Evolutionary conservation across 345 rosid genomes (phyloP).

Genomic region (Atalantia buxifolia): DNA sequence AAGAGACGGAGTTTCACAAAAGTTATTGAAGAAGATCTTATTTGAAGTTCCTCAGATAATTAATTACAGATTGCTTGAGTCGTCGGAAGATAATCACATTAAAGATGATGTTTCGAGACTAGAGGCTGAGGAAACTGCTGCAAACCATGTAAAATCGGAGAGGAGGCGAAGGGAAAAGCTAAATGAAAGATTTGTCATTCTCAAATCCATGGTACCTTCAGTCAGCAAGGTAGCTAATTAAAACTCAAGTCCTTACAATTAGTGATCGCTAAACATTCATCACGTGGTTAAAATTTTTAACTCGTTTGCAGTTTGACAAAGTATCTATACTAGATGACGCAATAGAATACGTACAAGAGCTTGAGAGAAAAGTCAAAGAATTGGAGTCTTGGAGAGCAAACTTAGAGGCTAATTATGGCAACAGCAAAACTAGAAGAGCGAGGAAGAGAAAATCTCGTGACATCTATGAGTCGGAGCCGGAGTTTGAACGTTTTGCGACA

Average conservation of each 20-base stretch:
- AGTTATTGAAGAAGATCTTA: constrained; percentile 66
- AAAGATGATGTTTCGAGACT: constrained; percentile 36
- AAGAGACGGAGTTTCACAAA: constrained; percentile 41
- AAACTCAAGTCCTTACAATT: neutral
- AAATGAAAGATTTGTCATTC: constrained; percentile 47
- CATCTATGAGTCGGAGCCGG: constrained; percentile 30
- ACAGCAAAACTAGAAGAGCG: constrained; percentile 15
- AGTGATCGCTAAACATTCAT: neutral
- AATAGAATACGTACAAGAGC: constrained; percentile 64
- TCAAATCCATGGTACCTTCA: constrained; percentile 75
- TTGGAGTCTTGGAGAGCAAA: constrained; percentile 51
- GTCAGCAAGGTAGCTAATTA: constrained; percentile 53
- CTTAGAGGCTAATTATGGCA: constrained; percentile 40
- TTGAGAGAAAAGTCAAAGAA: constrained; percentile 64
- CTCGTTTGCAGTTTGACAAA: constrained; percentile 58
- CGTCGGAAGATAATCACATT: constrained; percentile 31
- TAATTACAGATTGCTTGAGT: constrained; percentile 29
- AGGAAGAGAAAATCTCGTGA: constrained; percentile 62
- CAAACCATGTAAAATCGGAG: constrained; percentile 42
- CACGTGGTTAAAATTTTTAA: neutral
- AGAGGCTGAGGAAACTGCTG: constrained; percentile 44
- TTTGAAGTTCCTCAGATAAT: constrained; percentile 70
- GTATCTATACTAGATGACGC: constrained; percentile 78
- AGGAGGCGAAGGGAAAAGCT: constrained; percentile 49
- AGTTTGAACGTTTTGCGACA: constrained; percentile 27